These are phyloP conservation scores for Pleurotus pulmonarius DNA, from an alignment of 768 basidiomycete species.

Conservation along the genomic window DNA sequence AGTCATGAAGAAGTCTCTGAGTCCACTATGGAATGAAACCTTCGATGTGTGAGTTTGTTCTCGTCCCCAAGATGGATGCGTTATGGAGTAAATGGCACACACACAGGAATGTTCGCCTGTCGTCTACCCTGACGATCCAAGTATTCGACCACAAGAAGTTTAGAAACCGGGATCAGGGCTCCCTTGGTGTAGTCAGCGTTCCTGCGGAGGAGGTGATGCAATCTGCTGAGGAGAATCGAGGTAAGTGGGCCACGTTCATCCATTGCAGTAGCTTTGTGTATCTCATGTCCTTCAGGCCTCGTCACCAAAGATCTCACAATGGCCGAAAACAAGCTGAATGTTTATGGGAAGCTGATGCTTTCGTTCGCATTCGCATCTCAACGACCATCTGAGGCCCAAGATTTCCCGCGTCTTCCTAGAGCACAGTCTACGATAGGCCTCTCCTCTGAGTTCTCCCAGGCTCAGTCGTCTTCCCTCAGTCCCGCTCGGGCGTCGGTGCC, in stretches of 20 bases:
- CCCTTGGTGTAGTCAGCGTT: slow-evolving; percentile 57
- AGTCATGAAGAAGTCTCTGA: slow-evolving; percentile 63
- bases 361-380: slow-evolving; percentile 42
- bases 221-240: slow-evolving; percentile 42
- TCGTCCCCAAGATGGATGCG: too few relatives aligned
- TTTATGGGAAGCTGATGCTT: slow-evolving; percentile 81
- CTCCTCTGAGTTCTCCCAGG: background rate
- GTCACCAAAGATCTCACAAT: slow-evolving; percentile 72
- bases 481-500: slow-evolving; percentile 9
- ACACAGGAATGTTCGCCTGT: slow-evolving; percentile 68
- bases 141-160: slow-evolving; percentile 90
- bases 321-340: slow-evolving; percentile 73
- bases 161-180: slow-evolving; percentile 83
- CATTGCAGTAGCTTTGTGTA: slow-evolving; percentile 12
- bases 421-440: slow-evolving; percentile 4
- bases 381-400: slow-evolving; percentile 3
- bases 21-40: slow-evolving; percentile 79
- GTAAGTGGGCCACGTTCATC: slow-evolving; percentile 25
- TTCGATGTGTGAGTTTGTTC: slow-evolving; percentile 71
- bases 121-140: slow-evolving; percentile 77
- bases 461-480: too few relatives aligned
- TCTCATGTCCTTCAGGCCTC: slow-evolving; percentile 37
- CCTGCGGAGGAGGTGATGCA: slow-evolving; percentile 50
- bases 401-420: slow-evolving; percentile 1
- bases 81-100: too few relatives aligned